Conservation (phyloP, 352 stramenopile genomes). For the Pythium phragmitis region DNA sequence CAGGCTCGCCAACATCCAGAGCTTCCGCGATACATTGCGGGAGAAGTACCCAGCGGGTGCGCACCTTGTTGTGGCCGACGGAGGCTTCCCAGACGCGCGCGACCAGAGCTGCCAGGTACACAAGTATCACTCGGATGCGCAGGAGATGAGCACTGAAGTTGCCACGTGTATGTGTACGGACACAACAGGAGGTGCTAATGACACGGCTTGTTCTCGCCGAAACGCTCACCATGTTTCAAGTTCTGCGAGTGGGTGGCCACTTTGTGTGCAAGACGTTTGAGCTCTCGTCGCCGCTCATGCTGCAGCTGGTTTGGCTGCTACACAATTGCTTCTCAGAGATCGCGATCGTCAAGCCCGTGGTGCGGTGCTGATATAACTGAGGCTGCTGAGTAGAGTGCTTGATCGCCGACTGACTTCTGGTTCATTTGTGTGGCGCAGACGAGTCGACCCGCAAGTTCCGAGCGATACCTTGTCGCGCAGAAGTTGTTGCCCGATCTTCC, state of each 20-base stretch:
- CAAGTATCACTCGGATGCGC: not conserved
- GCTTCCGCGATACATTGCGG: conserved; percentile 46
- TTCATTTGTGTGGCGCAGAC: conserved; percentile 36
- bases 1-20: conserved; percentile 48
- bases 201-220: conserved; percentile 59
- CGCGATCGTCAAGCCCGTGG: conserved; percentile 68
- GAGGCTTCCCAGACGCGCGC: conserved; percentile 68
- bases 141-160: not conserved
- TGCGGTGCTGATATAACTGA: conserved; percentile 17
- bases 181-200: conserved; percentile 58
- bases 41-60: conserved; percentile 36
- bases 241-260: conserved; percentile 44
- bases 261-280: conserved; percentile 87
- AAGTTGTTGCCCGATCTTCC: conserved; percentile 22
- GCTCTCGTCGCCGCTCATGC: conserved; percentile 51
- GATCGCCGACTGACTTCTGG: not conserved
- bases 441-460: conserved; percentile 75
- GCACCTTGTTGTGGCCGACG: conserved; percentile 65
- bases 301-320: conserved; percentile 65
- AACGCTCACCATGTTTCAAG: conserved; percentile 50
- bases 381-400: not conserved
- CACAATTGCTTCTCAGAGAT: conserved; percentile 61
- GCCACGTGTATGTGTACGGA: not conserved
- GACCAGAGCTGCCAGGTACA: conserved; percentile 59
- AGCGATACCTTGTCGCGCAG: conserved; percentile 64